Base-by-base conservation (phyloP, 495 filamentous ascomycete species). In the Physcia stellaris region DNA sequence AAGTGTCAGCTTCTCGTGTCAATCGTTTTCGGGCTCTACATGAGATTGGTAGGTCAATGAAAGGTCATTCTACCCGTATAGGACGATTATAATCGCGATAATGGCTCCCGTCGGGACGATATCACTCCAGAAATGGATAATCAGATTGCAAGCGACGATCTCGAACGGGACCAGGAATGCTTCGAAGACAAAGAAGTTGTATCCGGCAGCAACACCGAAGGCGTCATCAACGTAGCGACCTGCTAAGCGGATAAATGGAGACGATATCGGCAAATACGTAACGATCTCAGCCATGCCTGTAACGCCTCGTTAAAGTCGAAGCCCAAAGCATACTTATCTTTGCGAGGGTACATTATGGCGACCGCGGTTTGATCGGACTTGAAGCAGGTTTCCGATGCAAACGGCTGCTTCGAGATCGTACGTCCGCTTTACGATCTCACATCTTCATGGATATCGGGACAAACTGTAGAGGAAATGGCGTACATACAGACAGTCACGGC, bases 171-270 rank as follows among this genome's bases (percentile, higher is more conserved):
- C 59, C 41, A 64, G 53, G 2, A 50, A 53, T 3, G 57, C 62
- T 46, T 66, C 58, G 47, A 76, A 78, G 27, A 79, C 51, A 56
- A 77, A 80, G 58, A 79, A 79, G 45, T 86, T 86, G 66, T 79
- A 87, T 10, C 82, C 65, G 0, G 70, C 67, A 18, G 68, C 67
- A 20, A 72, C 61, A n/a, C 66, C 62, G 40, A 72, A 68, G 6
- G 68, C 67, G 40, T 71, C 80, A 52, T 86, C 81, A 40, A 87
- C 81, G 54, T 76, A 87, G 27, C 77, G 71, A 19, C 83, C 80
- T 21, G 83, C 82, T 52, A 87, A 83, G 19, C 80, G 77, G 53
- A 90, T 83, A 51, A 87, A 87, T 6, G 83, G 81, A 10, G 78
- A 82, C 15, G 77, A 80, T 36, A 90, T 78, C 21, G 83, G 83